Base-by-base conservation (phyloP, 2,329 filamentous ascomycete species). In the Biscogniauxia marginata region DNA sequence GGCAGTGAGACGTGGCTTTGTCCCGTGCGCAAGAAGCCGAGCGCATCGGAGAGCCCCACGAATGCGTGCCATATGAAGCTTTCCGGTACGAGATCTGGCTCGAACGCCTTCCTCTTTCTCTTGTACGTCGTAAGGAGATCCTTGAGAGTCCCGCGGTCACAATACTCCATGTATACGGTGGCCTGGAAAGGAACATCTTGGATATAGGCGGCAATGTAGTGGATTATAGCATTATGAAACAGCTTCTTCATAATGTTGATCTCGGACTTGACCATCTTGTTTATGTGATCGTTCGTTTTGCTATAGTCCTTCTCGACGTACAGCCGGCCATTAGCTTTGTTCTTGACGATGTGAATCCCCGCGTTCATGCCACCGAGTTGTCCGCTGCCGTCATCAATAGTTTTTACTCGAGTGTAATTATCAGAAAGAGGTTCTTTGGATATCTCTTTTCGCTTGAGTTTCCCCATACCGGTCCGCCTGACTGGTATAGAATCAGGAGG, bases 61-160 rank as follows among this genome's bases (percentile, higher is more conserved):
- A 62, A 59, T 0, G 55, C 50, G 24, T 65, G 57, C 63, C 63
- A 63, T 23, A 65, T 53, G 39, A 65, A 64, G 44, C 59, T 54
- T 49, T 62, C 63, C 2, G 61, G 61, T 11, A 65, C 49, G 13
- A 48, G 49, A 9, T 53, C 51, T 2, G 44, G 30, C 4, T 34
- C 0, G 8, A 23, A 16, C 9, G 30, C 20, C 21, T 54, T 59
- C 24, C 52, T 58, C 18, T 53, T 47, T 9, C 4, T 6, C 18
- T 54, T 55, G 49, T 60, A 61, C 5, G 11, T n/a, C 1, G 23
- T 18, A 2, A 62, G 52, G 16, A 63, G 24, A 20, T 62, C 52
- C 8, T 34, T 39, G 13, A 54, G 60, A 25, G 50, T 22, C 13
- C 51, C 53, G 11, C 50, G 34, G 30, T 57, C 52, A 25, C 54